Base-by-base conservation (phyloP, 768 basidiomycete genomes). In the Paxillus involutus region DNA sequence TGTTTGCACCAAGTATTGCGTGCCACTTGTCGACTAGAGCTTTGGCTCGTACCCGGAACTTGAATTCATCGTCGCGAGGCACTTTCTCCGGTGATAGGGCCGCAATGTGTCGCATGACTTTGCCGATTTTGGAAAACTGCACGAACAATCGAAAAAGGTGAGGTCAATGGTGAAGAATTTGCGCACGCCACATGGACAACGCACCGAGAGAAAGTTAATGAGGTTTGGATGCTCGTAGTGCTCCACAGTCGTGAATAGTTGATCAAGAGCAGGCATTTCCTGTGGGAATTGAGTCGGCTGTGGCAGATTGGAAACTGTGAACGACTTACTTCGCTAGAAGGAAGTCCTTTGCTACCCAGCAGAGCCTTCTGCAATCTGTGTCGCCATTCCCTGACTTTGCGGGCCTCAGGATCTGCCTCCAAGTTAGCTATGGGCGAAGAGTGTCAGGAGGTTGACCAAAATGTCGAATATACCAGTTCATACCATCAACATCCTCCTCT, bases 331-430 rank as follows among this genome's bases (percentile, higher is more conserved):
- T 85, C 84, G 10, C 81, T 80, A 61, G 83, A 85, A 5, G 90
- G 87, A 8, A 77, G 58, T 6, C 73, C 72, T 71, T 86, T 86
- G 59, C 74, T 80, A 60, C 85, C 84, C 49, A 95, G 67, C 75
- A 94, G 89, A 0, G 84, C 89, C 70, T 93, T 89, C 73, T 98
- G 94, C 3, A 97, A 80, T 70, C 84, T 89, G 70, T 96, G 93
- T 60, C 95, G 79, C 94, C 94, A 96, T 53, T 91, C 89, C 65
- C 89, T 86, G 62, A 95, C 92, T 69, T 87, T 86, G 51, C 75
- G 63, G 21, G 84, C 88, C 56, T 88, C 86, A 2, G 78, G 79
- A 68, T 89, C 85, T 46, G 69, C 73, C 40, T 74, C 71, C 50
- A 84, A 58, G 48, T 76, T 75, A 52, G 75, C 77, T 77, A 47